Percentiles rank a stretch among this genome's conserved stretches.
These are phyloP conservation scores for Cladosporium sp. DNA, from an alignment of 2,329 filamentous ascomycete genomes.

Conservation along the genomic window DNA sequence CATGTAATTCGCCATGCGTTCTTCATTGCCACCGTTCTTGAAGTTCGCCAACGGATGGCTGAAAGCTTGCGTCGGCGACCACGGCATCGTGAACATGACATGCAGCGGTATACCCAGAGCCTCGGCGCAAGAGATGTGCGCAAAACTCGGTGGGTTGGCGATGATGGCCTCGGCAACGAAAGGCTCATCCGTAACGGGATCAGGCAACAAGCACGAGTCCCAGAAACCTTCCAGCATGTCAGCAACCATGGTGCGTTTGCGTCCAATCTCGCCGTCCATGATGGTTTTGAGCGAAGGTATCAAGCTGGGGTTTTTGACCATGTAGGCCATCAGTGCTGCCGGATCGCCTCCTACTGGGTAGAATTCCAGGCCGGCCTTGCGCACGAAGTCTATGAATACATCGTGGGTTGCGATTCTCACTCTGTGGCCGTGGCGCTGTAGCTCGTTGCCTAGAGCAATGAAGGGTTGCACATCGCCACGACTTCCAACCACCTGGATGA, in stretches of 20 bases:
- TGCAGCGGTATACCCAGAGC: slow-evolving; percentile 25
- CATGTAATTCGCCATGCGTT: slow-evolving; percentile 75
- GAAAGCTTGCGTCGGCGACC: slow-evolving; percentile 47
- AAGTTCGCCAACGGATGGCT: slow-evolving; percentile 55
- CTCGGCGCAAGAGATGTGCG: slow-evolving; percentile 26
- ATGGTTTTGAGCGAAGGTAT: slow-evolving; percentile 34
- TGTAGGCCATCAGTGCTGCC: slow-evolving; percentile 62
- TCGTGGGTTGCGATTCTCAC: slow-evolving; percentile 72
- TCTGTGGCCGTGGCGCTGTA: slow-evolving; percentile 34
- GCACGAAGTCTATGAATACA: slow-evolving; percentile 67
- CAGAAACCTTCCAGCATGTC: slow-evolving; percentile 38
- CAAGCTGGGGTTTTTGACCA: slow-evolving; percentile 24
- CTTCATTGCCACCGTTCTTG: slow-evolving; percentile 44
- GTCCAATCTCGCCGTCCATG: slow-evolving; percentile 34
- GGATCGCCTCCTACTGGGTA: slow-evolving; percentile 75
- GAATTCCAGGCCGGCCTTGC: slow-evolving; percentile 71
- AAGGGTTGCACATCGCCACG: slow-evolving; percentile 77
- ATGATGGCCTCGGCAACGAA: slow-evolving; percentile 27
- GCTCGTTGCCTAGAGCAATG: slow-evolving; percentile 51
- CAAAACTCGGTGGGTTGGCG: slow-evolving; percentile 28
- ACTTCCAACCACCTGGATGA: slow-evolving; percentile 73
- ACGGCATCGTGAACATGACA: slow-evolving; percentile 49
- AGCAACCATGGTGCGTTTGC: slow-evolving; percentile 29
- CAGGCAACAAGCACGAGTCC: slow-evolving; percentile 28
- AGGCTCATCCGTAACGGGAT: slow-evolving; percentile 10